Conservation (phyloP, 805 yeast species). For the Wickerhamiella occidentalis region DNA sequence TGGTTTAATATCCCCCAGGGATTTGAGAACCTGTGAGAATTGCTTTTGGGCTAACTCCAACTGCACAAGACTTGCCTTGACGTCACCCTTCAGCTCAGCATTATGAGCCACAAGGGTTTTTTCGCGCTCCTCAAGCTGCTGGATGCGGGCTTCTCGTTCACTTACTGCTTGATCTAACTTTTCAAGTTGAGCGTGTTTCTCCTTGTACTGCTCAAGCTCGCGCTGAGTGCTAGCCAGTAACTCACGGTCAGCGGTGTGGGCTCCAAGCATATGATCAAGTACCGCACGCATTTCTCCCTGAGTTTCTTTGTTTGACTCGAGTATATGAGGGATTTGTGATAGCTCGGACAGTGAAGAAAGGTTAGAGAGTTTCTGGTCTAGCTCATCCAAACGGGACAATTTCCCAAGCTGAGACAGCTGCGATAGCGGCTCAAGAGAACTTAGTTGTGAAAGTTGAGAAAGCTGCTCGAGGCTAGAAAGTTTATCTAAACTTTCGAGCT, state of each 20-base stretch:
- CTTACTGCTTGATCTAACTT: slow-evolving; percentile 5
- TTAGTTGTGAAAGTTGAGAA: slow-evolving; percentile 5
- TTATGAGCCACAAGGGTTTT: slow-evolving; percentile 9
- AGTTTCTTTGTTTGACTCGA: not conserved
- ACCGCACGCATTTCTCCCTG: slow-evolving; percentile 2
- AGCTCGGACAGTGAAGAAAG: not conserved
- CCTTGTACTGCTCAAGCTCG: not conserved
- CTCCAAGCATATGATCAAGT: not conserved
- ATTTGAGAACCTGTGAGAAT: slow-evolving; percentile 17
- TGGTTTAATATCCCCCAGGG: slow-evolving; percentile 15
- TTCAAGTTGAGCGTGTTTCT: not conserved
- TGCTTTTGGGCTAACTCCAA: slow-evolving; percentile 17
- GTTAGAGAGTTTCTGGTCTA: not conserved
- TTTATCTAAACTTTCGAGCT: slow-evolving; percentile 19
- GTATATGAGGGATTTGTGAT: not conserved
- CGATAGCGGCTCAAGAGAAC: too few relatives aligned
- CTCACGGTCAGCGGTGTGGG: slow-evolving; percentile 1
- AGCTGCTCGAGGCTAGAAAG: slow-evolving; percentile 6
- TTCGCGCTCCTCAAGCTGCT: slow-evolving; percentile 14
- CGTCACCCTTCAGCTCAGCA: slow-evolving; percentile 17
- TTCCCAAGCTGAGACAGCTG: not conserved
- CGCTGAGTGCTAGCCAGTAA: not conserved
- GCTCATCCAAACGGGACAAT: not conserved
- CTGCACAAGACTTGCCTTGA: slow-evolving; percentile 13
- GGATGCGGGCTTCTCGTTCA: slow-evolving; percentile 11